Evolutionary conservation across 2,329 filamentous ascomycete genomes (phyloP).

Genomic region (Exophiala xenobiotica): DNA sequence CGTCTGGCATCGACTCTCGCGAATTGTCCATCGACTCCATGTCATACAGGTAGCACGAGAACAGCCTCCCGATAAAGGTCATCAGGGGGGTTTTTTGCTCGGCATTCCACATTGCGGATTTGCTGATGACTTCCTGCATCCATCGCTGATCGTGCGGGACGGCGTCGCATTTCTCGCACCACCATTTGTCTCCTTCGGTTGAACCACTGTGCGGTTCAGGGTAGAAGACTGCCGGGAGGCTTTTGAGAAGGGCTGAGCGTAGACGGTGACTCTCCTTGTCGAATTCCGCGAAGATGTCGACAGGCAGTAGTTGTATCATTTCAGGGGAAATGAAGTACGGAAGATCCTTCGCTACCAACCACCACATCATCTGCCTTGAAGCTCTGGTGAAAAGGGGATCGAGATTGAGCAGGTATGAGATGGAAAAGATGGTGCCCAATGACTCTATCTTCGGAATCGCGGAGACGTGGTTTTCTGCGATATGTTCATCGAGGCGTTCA

Average conservation of each 20-base stretch:
- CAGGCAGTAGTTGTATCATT: not conserved
- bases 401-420: not conserved
- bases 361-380: slow-evolving; percentile 5
- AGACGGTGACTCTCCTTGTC: not conserved
- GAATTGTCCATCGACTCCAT: not conserved
- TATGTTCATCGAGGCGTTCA: not conserved
- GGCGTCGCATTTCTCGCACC: not conserved
- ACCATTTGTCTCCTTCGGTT: not conserved
- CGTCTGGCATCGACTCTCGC: not conserved
- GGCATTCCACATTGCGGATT: not conserved
- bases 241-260: not conserved
- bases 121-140: not conserved
- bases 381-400: not conserved
- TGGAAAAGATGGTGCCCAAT: not conserved
- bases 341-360: not conserved
- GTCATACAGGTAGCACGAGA: not conserved
- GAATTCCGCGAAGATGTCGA: not conserved
- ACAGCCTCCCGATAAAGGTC: not conserved
- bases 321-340: not conserved
- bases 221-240: not conserved
- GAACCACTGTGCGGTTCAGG: not conserved
- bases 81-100: not conserved
- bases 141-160: slow-evolving; percentile 4
- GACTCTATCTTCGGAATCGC: not conserved
- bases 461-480: not conserved